A percentile compares a stretch with the other conserved stretches of the same genome.
These are phyloP conservation scores for Nakazawaea molendinolei DNA, from an alignment of 805 yeast genomes.

Conservation along the genomic window DNA sequence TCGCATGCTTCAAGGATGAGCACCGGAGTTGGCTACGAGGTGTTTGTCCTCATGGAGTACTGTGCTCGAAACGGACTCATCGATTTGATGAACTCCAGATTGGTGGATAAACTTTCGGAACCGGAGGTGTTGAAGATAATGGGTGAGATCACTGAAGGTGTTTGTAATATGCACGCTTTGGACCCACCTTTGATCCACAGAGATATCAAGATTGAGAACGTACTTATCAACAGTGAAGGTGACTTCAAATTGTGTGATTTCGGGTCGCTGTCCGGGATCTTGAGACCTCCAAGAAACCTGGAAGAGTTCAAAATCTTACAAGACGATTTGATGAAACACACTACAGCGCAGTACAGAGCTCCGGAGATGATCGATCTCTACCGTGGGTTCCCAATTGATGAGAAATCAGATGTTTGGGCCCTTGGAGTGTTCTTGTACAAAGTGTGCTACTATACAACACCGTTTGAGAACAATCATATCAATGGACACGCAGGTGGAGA, in stretches of 20 bases:
- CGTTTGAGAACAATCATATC: constrained; percentile 52
- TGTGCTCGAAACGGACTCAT: constrained; percentile 71
- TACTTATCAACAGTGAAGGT: constrained; percentile 51
- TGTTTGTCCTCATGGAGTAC: constrained; percentile 72
- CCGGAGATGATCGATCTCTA: constrained; percentile 81
- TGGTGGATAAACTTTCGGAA: constrained; percentile 61
- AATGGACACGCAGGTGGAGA: constrained; percentile 36
- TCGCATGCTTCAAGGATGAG: constrained; percentile 82
- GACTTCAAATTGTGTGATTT: constrained; percentile 73
- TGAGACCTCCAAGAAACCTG: constrained; percentile 54
- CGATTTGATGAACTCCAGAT: constrained; percentile 71
- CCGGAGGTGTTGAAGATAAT: constrained; percentile 60
- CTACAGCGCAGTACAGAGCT: constrained; percentile 79
- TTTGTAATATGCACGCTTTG: constrained; percentile 71
- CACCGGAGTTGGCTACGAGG: constrained; percentile 58
- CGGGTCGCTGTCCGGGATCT: constrained; percentile 67
- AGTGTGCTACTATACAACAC: constrained; percentile 75
- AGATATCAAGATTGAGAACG: constrained; percentile 80
- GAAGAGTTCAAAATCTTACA: constrained; percentile 55
- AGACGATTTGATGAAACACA: constrained; percentile 67
- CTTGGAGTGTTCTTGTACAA: constrained; percentile 73
- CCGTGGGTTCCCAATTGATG: constrained; percentile 66
- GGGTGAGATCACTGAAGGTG: constrained; percentile 66
- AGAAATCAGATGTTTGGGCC: constrained; percentile 84
- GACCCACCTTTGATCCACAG: constrained; percentile 69